These are phyloP conservation scores for Amphirosellinia nigrospora DNA, from an alignment of 495 filamentous ascomycete species.

Conservation along the genomic window DNA sequence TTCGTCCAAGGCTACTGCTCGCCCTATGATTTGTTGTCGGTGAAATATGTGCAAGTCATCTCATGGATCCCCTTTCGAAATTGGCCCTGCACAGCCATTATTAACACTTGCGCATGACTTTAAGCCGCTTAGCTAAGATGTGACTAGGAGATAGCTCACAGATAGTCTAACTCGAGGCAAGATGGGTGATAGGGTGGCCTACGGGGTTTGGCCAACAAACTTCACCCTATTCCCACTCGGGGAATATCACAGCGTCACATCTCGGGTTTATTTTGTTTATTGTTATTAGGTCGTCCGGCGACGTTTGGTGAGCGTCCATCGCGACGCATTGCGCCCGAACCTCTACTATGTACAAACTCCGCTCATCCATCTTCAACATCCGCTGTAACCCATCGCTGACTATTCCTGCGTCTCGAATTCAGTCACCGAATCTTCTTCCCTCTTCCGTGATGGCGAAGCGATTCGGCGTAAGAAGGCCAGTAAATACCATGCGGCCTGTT, in stretches of 20 bases:
- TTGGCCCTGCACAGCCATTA: conserved; percentile 1
- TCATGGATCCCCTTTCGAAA: not conserved
- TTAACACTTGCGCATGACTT: not conserved
- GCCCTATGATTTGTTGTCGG: not conserved
- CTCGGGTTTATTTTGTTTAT: not conserved
- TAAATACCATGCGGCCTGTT: not conserved
- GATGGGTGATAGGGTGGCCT: not conserved
- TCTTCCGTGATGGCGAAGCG: not conserved
- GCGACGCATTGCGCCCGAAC: not conserved
- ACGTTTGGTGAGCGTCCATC: not conserved
- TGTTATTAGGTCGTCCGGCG: not conserved
- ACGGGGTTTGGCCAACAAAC: not conserved
- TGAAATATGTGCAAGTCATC: not conserved
- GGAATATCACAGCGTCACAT: not conserved
- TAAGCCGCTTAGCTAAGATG: not conserved
- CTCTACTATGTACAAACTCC: not conserved
- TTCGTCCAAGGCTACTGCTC: not conserved
- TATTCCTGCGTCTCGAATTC: not conserved
- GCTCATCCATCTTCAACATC: not conserved
- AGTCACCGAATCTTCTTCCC: not conserved
- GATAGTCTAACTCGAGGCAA: not conserved
- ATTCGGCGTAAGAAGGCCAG: not conserved
- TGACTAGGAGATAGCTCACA: not conserved
- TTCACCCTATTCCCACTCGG: not conserved
- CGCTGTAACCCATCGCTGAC: not conserved